phyloP scores from a whole-genome alignment of 208 protist species.

The Endotrypanum monterogeii region DNA sequence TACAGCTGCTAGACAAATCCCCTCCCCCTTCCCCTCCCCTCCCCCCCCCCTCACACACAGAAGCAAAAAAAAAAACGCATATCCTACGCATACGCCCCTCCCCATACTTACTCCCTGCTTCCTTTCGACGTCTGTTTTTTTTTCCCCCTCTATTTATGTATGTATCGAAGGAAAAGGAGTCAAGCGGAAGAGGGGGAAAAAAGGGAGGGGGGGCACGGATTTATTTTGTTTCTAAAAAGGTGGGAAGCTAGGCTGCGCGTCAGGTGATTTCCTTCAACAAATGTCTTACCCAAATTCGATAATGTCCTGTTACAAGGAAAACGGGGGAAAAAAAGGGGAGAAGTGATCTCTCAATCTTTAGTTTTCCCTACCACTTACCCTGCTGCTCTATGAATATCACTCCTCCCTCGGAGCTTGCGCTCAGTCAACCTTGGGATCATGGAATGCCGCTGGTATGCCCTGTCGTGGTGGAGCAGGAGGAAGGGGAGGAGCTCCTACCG shows the following conservation, averaged over 20 bases:
- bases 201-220: too few relatives aligned
- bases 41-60: too few relatives aligned
- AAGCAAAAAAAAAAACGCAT: too few relatives aligned
- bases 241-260: too few relatives aligned
- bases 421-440: neutral
- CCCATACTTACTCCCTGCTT: neutral
- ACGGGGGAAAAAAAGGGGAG: neutral
- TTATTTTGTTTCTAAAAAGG: too few relatives aligned
- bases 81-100: neutral
- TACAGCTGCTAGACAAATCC: neutral
- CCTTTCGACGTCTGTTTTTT: neutral
- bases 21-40: neutral
- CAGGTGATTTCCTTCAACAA: too few relatives aligned
- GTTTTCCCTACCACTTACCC: neutral
- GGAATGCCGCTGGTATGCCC: neutral
- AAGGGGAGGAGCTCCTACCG: neutral
- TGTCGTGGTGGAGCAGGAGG: neutral
- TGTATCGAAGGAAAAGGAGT: too few relatives aligned
- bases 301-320: neutral
- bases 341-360: neutral
- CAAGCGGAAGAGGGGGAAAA: neutral
- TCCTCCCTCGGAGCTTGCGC: neutral
- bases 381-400: neutral
- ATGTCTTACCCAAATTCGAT: too few relatives aligned
- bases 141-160: neutral